A percentile compares a stretch with the other conserved stretches of the same genome.
phyloP scores from a whole-genome alignment of 1,139 yeast species.

The Zygosaccharomyces pseudobailii region DNA sequence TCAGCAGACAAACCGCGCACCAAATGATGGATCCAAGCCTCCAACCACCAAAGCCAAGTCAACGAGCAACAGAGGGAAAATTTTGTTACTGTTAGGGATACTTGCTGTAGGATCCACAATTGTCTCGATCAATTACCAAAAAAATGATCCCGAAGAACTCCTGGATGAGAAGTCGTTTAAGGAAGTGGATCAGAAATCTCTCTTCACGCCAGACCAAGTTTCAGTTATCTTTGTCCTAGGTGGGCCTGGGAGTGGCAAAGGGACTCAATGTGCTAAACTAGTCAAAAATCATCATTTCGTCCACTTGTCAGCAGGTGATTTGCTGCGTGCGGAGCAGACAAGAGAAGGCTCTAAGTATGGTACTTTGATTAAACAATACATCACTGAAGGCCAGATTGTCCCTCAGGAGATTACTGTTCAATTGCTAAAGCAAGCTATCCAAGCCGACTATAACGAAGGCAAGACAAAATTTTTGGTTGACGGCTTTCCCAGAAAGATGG shows the following conservation, averaged over 20 bases:
- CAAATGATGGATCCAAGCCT: neutral
- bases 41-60: neutral
- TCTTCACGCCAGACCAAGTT: slow-evolving; percentile 58
- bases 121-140: slow-evolving; percentile 42
- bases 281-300: slow-evolving; percentile 77
- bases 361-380: slow-evolving; percentile 73
- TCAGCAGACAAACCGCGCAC: neutral
- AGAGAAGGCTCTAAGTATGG: slow-evolving; percentile 83
- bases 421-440: slow-evolving; percentile 73
- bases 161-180: slow-evolving; percentile 35
- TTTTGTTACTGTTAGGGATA: slow-evolving; percentile 31
- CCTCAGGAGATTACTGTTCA: slow-evolving; percentile 95
- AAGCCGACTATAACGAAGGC: slow-evolving; percentile 49
- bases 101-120: slow-evolving; percentile 45
- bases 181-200: slow-evolving; percentile 29
- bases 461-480: slow-evolving; percentile 67
- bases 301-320: slow-evolving; percentile 92
- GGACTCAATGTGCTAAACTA: slow-evolving; percentile 87
- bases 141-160: slow-evolving; percentile 44
- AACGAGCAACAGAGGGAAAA: slow-evolving; percentile 24
- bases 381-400: slow-evolving; percentile 84
- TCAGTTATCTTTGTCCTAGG: slow-evolving; percentile 86
- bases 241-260: slow-evolving; percentile 88
- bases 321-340: slow-evolving; percentile 84
- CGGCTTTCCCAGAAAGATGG: slow-evolving; percentile 98